phyloP scores from a whole-genome alignment of 176 grass and related monocot species.

The Microstegium vimineum region DNA sequence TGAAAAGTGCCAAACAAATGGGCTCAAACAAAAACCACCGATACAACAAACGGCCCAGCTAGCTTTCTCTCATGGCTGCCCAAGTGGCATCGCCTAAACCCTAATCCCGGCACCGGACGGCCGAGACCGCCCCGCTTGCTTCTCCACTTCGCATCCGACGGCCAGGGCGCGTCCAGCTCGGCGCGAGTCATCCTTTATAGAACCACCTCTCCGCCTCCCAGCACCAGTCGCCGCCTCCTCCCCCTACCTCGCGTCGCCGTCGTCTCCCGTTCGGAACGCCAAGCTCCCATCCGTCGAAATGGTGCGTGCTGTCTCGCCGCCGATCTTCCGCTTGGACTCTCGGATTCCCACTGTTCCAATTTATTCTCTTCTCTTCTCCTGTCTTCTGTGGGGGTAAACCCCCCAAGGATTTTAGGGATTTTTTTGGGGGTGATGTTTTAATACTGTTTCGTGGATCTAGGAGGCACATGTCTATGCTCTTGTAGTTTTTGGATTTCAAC shows the following conservation, averaged over 20 bases:
- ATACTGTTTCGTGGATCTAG: neutral
- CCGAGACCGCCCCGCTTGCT: neutral
- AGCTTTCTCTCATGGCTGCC: neutral
- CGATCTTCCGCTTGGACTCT: too few relatives aligned
- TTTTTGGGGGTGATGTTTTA: neutral
- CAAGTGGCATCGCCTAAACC: conserved; percentile 28
- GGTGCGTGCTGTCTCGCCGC: conserved; percentile 24
- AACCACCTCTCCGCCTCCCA: neutral
- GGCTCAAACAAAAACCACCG: neutral
- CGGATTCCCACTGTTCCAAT: too few relatives aligned
- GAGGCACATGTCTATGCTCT: neutral
- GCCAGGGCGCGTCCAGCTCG: neutral
- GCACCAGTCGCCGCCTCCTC: conserved; percentile 14
- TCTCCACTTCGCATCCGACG: conserved; percentile 20
- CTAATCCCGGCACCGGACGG: conserved; percentile 35
- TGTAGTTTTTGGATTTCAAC: neutral
- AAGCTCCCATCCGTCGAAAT: conserved; percentile 46
- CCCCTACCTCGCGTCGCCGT: neutral
- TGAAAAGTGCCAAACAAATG: neutral
- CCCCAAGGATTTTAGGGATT: neutral
- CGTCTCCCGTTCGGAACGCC: conserved; percentile 39
- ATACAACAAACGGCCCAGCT: neutral
- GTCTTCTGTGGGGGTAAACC: too few relatives aligned
- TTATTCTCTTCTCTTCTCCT: too few relatives aligned
- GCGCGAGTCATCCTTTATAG: conserved; percentile 21